phyloP scores from a whole-genome alignment of 257 asterid species.

The Solanum commersonii region DNA sequence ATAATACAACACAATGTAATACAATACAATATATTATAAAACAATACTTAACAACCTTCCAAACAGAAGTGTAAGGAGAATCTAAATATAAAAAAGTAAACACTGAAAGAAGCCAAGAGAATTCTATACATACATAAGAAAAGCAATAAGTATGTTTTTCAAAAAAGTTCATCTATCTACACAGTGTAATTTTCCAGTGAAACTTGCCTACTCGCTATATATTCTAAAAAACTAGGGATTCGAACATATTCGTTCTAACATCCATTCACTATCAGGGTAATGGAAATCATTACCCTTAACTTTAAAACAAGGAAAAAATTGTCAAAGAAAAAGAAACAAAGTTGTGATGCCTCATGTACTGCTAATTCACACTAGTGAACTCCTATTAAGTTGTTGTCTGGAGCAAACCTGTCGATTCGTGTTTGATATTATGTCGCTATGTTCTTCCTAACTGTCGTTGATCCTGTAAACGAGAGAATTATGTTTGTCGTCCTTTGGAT shows the following conservation, averaged over 20 bases:
- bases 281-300: neutral
- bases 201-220: neutral
- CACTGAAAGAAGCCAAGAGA: neutral
- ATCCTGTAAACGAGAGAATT: slow-evolving; percentile 14
- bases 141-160: neutral
- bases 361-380: neutral
- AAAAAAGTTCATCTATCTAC: neutral
- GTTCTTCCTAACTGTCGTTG: slow-evolving; percentile 5
- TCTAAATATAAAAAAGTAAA: neutral
- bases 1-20: neutral
- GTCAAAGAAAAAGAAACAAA: neutral
- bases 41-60: neutral
- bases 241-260: neutral
- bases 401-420: neutral
- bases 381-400: neutral
- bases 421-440: neutral
- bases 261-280: neutral
- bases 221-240: neutral
- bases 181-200: neutral
- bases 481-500: slow-evolving; percentile 28
- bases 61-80: neutral
- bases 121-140: neutral
- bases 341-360: neutral
- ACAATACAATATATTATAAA: too few relatives aligned
- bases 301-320: neutral